These are phyloP conservation scores for Alternaria gaisen DNA, from an alignment of 2,329 filamentous ascomycete genomes.

Conservation along the genomic window DNA sequence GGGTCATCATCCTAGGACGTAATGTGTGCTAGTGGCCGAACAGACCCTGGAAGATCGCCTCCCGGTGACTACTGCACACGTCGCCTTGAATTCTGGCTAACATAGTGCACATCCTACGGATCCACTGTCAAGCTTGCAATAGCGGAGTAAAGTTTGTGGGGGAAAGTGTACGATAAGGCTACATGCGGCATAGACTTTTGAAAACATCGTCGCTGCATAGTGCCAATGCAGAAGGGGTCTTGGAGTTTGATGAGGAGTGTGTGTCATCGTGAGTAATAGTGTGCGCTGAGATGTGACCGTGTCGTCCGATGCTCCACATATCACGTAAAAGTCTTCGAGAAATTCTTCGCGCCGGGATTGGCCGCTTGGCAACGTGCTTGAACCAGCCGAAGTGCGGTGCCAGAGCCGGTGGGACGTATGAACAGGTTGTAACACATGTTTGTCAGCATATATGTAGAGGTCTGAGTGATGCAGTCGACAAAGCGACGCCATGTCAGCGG, in stretches of 20 bases:
- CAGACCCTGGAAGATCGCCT: constrained; percentile 33
- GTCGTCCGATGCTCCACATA: constrained; percentile 38
- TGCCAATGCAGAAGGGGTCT: constrained; percentile 16
- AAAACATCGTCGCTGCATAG: constrained; percentile 14
- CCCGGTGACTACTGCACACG: constrained; percentile 9
- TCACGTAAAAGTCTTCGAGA: constrained; percentile 45
- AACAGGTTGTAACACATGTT: background rate
- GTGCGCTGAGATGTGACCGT: constrained; percentile 29
- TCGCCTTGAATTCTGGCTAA: constrained; percentile 12
- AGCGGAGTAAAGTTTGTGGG: constrained; percentile 40
- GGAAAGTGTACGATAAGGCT: constrained; percentile 27
- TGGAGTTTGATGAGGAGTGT: constrained; percentile 33
- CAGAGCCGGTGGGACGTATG: background rate
- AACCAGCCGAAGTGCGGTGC: constrained; percentile 19
- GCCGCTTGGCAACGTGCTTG: constrained; percentile 30
- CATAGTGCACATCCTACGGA: constrained; percentile 5
- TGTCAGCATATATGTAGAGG: background rate
- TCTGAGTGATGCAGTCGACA: constrained; percentile 8
- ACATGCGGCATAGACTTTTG: constrained; percentile 25
- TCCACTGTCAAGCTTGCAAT: constrained; percentile 17
- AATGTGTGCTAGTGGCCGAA: constrained; percentile 36
- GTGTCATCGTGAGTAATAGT: constrained; percentile 44
- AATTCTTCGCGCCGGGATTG: constrained; percentile 31
- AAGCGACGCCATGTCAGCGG: constrained; percentile 8
- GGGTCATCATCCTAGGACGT: constrained; percentile 26